Percentiles rank a stretch among this genome's conserved stretches.
These are phyloP conservation scores for Pseudogymnoascus sp. DNA, from an alignment of 2,329 filamentous ascomycete genomes.

Conservation along the genomic window DNA sequence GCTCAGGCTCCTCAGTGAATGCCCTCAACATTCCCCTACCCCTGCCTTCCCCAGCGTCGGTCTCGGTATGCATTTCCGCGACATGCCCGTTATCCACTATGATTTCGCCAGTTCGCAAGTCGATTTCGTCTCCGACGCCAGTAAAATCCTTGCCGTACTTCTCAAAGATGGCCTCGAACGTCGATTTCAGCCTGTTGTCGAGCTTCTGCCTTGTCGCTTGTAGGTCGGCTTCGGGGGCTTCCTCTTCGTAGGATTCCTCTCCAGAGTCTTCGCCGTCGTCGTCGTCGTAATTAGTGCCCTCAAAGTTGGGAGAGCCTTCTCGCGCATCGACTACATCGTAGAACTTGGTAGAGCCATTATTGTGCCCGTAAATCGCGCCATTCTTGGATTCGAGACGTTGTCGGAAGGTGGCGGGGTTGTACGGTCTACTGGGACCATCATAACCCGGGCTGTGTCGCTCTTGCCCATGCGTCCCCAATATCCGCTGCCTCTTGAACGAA, in stretches of 20 bases:
- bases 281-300: neutral
- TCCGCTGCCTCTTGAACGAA: neutral
- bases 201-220: constrained; percentile 58
- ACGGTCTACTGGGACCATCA: neutral
- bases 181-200: constrained; percentile 67
- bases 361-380: neutral
- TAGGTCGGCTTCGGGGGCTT: constrained; percentile 50
- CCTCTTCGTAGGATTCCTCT: constrained; percentile 32
- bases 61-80: constrained; percentile 51
- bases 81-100: constrained; percentile 91
- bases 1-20: constrained; percentile 16
- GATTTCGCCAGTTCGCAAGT: constrained; percentile 71
- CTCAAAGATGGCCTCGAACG: constrained; percentile 80
- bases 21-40: constrained; percentile 15
- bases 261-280: constrained; percentile 5
- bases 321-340: neutral
- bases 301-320: neutral
- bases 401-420: neutral
- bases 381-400: neutral
- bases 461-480: neutral
- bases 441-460: neutral
- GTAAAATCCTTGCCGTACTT: constrained; percentile 83
- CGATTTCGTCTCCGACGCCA: constrained; percentile 81
- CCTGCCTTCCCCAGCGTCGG: constrained; percentile 37
- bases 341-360: neutral